phyloP scores from a whole-genome alignment of 352 stramenopile species.

The Globisporangium parvum region DNA sequence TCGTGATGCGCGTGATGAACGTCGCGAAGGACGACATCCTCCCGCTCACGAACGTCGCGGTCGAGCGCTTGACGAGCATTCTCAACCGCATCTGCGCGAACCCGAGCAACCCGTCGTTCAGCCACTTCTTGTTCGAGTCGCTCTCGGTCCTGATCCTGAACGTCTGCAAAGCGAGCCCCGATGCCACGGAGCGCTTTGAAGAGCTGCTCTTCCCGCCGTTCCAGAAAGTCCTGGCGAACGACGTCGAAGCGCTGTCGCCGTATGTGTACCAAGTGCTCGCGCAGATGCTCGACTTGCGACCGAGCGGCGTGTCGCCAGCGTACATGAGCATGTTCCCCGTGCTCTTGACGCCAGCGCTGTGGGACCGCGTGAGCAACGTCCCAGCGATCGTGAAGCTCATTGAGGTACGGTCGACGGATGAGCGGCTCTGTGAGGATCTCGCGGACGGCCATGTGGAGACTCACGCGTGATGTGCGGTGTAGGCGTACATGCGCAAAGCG shows the following conservation, averaged over 20 bases:
- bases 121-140: constrained; percentile 99
- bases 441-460: neutral
- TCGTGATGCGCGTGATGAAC: constrained; percentile 94
- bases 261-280: constrained; percentile 99
- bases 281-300: constrained; percentile 95
- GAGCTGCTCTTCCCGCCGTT: constrained; percentile 96
- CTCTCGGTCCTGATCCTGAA: constrained; percentile 94
- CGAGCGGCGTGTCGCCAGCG: constrained; percentile 80
- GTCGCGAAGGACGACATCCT: constrained; percentile 92
- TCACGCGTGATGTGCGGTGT: neutral
- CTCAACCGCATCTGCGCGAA: constrained; percentile 95
- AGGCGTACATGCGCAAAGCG: constrained; percentile 95
- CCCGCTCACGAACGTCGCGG: constrained; percentile 89
- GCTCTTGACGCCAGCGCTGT: constrained; percentile 92
- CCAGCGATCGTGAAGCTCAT: constrained; percentile 95
- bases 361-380: constrained; percentile 96
- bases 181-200: constrained; percentile 89
- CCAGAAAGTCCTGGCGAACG: constrained; percentile 95
- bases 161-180: constrained; percentile 85
- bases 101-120: constrained; percentile 98
- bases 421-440: neutral
- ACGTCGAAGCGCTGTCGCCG: constrained; percentile 91
- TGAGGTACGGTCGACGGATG: constrained; percentile 40
- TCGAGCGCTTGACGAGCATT: constrained; percentile 92
- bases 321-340: constrained; percentile 95